Percentiles rank a stretch among this genome's conserved stretches.
phyloP scores from a whole-genome alignment of 2,329 filamentous ascomycete genomes.

The Drechmeria coniospora region DNA sequence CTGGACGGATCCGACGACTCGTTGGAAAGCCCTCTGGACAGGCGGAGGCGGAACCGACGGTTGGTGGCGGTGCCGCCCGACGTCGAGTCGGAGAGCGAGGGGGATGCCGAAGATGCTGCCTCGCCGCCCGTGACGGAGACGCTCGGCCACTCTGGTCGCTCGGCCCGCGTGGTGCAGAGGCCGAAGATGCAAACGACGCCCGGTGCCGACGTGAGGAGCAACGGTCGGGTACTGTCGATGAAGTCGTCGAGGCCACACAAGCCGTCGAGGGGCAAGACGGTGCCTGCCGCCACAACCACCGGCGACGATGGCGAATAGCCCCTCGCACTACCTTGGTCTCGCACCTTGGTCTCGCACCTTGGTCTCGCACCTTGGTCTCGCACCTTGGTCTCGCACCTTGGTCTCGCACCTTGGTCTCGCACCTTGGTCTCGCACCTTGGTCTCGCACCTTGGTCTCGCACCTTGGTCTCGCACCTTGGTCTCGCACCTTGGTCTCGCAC shows the following conservation, averaged over 20 bases:
- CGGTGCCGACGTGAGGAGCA: constrained; percentile 21
- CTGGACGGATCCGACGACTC: constrained; percentile 21
- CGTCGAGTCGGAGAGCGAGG: constrained; percentile 19
- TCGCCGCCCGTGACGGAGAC: constrained; percentile 10
- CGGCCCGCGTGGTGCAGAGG: constrained; percentile 20
- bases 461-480: no score
- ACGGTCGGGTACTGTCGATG: constrained; percentile 14
- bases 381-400: no score
- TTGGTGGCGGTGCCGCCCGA: constrained; percentile 15
- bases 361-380: no score
- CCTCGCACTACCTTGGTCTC: no score
- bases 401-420: no score
- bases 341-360: no score
- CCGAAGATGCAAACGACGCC: constrained; percentile 31
- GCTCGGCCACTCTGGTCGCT: constrained; percentile 11
- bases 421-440: no score
- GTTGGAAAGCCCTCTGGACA: constrained; percentile 14
- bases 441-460: no score
- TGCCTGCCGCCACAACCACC: constrained; percentile 18
- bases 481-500: no score
- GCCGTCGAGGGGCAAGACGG: constrained; percentile 13
- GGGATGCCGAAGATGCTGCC: constrained; percentile 12
- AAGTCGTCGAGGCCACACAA: constrained; percentile 15
- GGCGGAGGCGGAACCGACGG: constrained; percentile 11
- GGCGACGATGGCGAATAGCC: constrained; percentile 21